These are phyloP conservation scores for Leccinum huronense DNA, from an alignment of 1,284 basidiomycete genomes.

Conservation along the genomic window DNA sequence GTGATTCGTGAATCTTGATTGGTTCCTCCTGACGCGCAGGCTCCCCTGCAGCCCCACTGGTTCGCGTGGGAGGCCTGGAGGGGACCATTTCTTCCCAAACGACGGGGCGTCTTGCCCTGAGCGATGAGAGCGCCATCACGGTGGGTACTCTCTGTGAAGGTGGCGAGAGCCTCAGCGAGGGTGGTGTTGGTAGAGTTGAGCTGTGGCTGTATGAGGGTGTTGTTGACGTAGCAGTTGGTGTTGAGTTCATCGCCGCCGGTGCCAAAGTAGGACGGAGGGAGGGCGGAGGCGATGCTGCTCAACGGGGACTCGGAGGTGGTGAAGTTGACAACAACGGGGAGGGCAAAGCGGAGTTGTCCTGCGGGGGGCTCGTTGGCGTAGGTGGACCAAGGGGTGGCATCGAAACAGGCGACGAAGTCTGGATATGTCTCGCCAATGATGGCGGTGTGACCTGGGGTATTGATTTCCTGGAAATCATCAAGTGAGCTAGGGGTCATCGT, in stretches of 20 bases:
- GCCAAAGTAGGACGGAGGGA: conserved; percentile 53
- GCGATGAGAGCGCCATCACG: conserved; percentile 37
- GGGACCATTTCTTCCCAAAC: conserved; percentile 78
- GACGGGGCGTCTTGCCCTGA: conserved; percentile 56
- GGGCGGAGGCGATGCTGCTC: conserved; percentile 46
- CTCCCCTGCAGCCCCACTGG: too few species aligned
- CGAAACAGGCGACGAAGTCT: too few species aligned
- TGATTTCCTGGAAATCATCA: conserved; percentile 51
- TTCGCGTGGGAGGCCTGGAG: too few species aligned
- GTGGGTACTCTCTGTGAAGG: conserved; percentile 56
- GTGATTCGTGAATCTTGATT: too few species aligned
- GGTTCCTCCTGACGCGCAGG: too few species aligned
- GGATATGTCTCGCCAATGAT: conserved; percentile 39
- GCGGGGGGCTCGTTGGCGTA: too few species aligned
- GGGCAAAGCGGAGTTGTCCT: too few species aligned
- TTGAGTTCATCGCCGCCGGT: conserved; percentile 78
- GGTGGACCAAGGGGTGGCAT: too few species aligned
- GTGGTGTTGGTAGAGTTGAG: conserved; percentile 46
- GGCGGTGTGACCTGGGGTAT: conserved; percentile 73
- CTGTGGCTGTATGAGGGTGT: conserved; percentile 44
- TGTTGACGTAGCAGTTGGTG: conserved; percentile 52
- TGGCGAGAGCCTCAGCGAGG: conserved; percentile 50
- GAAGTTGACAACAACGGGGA: too few species aligned
- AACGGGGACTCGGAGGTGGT: conserved; percentile 22
- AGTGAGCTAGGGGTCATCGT: background rate